phyloP scores from a whole-genome alignment of 345 rosid species.

The Gossypium herbaceum region DNA sequence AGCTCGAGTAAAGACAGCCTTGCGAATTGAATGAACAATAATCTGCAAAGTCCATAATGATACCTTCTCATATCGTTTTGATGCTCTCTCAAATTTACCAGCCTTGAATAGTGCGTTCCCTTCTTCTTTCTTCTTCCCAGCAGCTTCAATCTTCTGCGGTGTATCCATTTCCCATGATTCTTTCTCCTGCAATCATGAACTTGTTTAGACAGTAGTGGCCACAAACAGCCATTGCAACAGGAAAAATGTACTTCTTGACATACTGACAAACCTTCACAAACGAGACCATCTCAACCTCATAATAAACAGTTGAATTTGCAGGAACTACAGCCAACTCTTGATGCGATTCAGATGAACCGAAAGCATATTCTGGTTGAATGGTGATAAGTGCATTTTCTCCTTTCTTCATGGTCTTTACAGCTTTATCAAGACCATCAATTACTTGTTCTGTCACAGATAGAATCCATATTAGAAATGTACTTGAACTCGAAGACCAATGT shows the following conservation, averaged over 20 bases:
- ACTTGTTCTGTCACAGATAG: slow-evolving; percentile 60
- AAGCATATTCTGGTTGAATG: slow-evolving; percentile 74
- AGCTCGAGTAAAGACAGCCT: neutral
- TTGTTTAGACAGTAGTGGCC: neutral
- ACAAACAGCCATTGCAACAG: neutral
- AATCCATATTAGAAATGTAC: neutral
- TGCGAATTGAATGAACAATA: neutral
- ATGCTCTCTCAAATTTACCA: slow-evolving; percentile 66
- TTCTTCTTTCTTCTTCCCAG: slow-evolving; percentile 87
- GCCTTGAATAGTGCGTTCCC: slow-evolving; percentile 75
- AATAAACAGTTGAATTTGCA: slow-evolving; percentile 61
- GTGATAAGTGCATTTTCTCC: slow-evolving; percentile 75
- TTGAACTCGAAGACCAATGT: too few species aligned
- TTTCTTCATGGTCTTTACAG: slow-evolving; percentile 80
- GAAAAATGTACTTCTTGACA: neutral
- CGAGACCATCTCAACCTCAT: slow-evolving; percentile 72
- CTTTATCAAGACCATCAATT: slow-evolving; percentile 85
- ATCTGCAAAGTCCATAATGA: neutral
- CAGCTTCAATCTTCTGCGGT: slow-evolving; percentile 80
- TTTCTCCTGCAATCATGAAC: slow-evolving; percentile 46
- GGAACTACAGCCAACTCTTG: slow-evolving; percentile 82
- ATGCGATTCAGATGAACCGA: slow-evolving; percentile 60
- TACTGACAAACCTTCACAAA: slow-evolving; percentile 58
- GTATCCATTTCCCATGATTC: slow-evolving; percentile 98
- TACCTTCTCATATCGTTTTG: slow-evolving; percentile 90